Evolutionary conservation across 306 rosid genomes (phyloP).

Genomic region (Medicago ruthenica): DNA sequence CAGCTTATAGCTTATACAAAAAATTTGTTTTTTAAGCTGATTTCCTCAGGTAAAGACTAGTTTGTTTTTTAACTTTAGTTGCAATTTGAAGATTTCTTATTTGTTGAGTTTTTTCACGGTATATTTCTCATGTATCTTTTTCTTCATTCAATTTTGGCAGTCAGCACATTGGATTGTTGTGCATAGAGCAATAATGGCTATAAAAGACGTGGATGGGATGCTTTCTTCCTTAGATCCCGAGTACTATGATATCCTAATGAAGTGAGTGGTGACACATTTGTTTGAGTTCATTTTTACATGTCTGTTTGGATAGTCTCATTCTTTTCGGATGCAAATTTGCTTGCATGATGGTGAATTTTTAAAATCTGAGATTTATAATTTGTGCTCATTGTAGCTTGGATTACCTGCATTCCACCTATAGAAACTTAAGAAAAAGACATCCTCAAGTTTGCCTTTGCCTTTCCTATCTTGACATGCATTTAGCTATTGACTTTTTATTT

Average conservation of each 20-base stretch:
- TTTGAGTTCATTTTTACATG: neutral
- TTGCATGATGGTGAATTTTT: neutral
- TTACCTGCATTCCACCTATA: constrained; percentile 3
- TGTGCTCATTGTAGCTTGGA: constrained; percentile 23
- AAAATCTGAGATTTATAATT: neutral
- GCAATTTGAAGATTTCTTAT: constrained; percentile 25
- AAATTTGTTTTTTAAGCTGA: neutral
- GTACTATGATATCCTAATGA: constrained; percentile 96
- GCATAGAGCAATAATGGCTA: constrained; percentile 96
- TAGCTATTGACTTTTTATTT: neutral
- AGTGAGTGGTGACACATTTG: constrained; percentile 55
- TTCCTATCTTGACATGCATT: neutral
- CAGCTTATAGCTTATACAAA: no score
- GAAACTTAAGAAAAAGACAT: neutral
- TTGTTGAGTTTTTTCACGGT: constrained; percentile 10
- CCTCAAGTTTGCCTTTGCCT: neutral
- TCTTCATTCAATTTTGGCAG: constrained; percentile 50
- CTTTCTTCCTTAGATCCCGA: constrained; percentile 94
- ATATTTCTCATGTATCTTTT: constrained; percentile 14
- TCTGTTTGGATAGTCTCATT: constrained; percentile 3
- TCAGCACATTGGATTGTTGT: constrained; percentile 96
- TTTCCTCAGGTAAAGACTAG: neutral
- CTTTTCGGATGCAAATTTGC: neutral
- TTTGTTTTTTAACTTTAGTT: neutral
- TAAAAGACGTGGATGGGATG: constrained; percentile 92